Base-by-base conservation (phyloP, 345 rosid genomes). In the Acer saccharum region DNA sequence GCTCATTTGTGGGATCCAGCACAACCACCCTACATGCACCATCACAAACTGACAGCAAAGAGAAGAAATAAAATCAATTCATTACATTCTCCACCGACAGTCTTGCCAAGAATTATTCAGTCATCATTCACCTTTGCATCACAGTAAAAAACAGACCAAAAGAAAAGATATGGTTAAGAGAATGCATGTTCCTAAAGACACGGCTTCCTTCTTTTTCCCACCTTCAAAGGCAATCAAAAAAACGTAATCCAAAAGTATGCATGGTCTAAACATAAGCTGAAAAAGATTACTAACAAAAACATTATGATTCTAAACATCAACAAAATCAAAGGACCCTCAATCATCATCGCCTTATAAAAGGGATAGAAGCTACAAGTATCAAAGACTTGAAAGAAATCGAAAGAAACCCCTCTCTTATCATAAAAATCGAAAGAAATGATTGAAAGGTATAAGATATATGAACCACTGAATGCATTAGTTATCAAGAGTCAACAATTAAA, bases 21-120 rank as follows among this genome's bases (percentile, higher is more conserved):
- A 86, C 78, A 64, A 85, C 83, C 81, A 92, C 98, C 83, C 92
- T 90, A 87, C 99, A 93, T 65, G 95, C 85, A 57, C 92, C 99
- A 70, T 92, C 98, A 67, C 98, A 93, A 5, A 95, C 99, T 93
- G 89, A 41, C 71, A 79, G 65, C 43, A 77, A 74, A 63, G 35
- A 46, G 74, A 43, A 74, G 65, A 74, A 9, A 50, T 12, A 57
- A 58, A 65, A 69, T 39, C 54, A 44, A 70, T 3, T 14, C 57
- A 60, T 2, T 20, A 18, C 11, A 39, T 32, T 65, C 77, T 64
- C 46, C 39, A 29, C 32, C 87, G 68, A 93, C 87, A 67, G 97
- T 90, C 89, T 93, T 95, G 79, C 93, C 99, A 65, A 93, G 93
- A 85, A 88, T 83, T 60, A 91, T 83, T 41, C 85, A 63, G 68